phyloP scores from a whole-genome alignment of 2,329 filamentous ascomycete species.

The Trichothecium sympodiale region DNA sequence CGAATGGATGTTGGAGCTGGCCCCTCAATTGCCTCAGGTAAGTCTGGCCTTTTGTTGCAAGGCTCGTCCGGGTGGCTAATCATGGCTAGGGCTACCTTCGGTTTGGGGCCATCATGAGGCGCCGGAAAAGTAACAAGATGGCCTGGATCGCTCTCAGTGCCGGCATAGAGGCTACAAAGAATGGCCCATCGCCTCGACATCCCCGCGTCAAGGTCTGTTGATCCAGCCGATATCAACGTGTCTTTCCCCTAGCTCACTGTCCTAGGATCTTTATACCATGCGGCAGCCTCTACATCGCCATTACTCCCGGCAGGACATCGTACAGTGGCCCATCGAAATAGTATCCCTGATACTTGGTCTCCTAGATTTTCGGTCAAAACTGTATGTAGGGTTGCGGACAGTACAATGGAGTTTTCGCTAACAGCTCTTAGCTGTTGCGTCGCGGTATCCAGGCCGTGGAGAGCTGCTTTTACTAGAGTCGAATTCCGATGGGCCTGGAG shows the following conservation, averaged over 20 bases:
- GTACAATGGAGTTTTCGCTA: no score
- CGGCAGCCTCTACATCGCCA: slow-evolving; percentile 22
- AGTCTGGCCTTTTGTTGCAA: slow-evolving; percentile 2
- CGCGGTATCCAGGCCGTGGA: slow-evolving; percentile 1
- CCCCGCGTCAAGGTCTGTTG: slow-evolving; percentile 15
- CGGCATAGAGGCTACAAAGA: slow-evolving; percentile 21
- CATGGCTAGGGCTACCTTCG: slow-evolving; percentile 27
- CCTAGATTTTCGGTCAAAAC: slow-evolving; percentile 17
- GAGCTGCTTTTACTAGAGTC: neutral
- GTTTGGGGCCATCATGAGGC: slow-evolving; percentile 25
- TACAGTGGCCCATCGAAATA: slow-evolving; percentile 24
- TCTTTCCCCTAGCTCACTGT: neutral
- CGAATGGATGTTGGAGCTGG: slow-evolving; percentile 30
- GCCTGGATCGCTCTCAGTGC: slow-evolving; percentile 29
- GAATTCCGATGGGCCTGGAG: neutral
- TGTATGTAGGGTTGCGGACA: no score
- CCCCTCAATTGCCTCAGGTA: slow-evolving; percentile 28
- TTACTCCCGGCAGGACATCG: slow-evolving; percentile 22
- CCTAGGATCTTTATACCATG: slow-evolving; percentile 21
- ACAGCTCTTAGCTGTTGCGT: no score
- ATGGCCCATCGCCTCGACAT: slow-evolving; percentile 13
- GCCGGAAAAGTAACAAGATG: slow-evolving; percentile 24
- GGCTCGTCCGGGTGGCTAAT: slow-evolving; percentile 2
- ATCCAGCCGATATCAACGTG: neutral
- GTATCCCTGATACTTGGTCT: slow-evolving; percentile 22